Percentiles rank a stretch among this genome's conserved stretches.
Conservation (phyloP, 768 basidiomycete genomes). For the Atractiella rhizophila region DNA sequence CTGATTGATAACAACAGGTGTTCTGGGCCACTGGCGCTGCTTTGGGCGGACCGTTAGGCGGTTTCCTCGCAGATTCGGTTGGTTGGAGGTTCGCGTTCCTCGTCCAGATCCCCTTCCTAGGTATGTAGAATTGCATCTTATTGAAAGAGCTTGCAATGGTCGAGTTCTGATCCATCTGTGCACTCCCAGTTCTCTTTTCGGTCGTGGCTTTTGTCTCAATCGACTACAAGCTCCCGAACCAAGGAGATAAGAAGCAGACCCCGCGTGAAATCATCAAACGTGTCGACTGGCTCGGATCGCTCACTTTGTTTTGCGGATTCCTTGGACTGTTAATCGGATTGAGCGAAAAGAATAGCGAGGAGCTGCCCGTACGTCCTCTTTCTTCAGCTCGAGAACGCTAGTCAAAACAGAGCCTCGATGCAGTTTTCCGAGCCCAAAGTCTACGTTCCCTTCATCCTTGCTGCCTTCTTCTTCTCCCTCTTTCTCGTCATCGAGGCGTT, state of each 20-base stretch:
- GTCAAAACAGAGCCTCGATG: constrained; percentile 27
- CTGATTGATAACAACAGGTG: no score
- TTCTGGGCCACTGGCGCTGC: no score
- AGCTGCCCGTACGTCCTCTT: constrained; percentile 33
- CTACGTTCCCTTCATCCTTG: constrained; percentile 34
- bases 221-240: constrained; percentile 49
- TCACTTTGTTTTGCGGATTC: constrained; percentile 39
- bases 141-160: no score
- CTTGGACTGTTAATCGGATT: constrained; percentile 18
- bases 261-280: constrained; percentile 22
- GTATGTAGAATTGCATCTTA: no score
- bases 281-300: constrained; percentile 60
- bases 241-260: constrained; percentile 10
- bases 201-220: constrained; percentile 48
- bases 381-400: constrained; percentile 49
- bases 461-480: constrained; percentile 30
- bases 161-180: no score
- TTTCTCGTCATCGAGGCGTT: constrained; percentile 68
- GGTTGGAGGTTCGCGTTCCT: constrained; percentile 62
- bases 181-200: constrained; percentile 43
- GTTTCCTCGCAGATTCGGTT: constrained; percentile 11
- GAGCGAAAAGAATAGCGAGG: constrained; percentile 20
- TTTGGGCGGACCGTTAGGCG: constrained; percentile 25
- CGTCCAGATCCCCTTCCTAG: constrained; percentile 48
- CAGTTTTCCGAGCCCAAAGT: constrained; percentile 46